phyloP scores from a whole-genome alignment of 768 basidiomycete genomes.

The Galerina marginata region DNA sequence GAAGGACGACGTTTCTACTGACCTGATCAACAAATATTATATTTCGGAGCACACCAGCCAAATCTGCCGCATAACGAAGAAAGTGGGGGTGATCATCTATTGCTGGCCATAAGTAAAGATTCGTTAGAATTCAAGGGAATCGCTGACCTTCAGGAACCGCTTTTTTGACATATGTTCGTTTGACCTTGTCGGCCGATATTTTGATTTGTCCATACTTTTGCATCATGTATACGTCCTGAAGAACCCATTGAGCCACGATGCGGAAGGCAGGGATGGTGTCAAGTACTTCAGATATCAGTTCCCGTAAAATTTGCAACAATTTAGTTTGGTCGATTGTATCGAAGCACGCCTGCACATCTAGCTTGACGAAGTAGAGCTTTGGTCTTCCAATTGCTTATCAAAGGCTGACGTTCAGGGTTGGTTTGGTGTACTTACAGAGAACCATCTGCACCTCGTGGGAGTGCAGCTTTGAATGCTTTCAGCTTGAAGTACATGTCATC shows the following conservation, averaged over 20 bases:
- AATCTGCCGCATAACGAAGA: slow-evolving; percentile 64
- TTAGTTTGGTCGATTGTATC: slow-evolving; percentile 94
- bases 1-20: slow-evolving; percentile 11
- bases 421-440: slow-evolving; percentile 48
- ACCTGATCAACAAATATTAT: slow-evolving; percentile 90
- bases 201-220: slow-evolving; percentile 74
- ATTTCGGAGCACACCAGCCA: slow-evolving; percentile 71
- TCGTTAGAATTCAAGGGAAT: background rate
- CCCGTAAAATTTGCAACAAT: slow-evolving; percentile 75
- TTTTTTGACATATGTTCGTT: slow-evolving; percentile 59
- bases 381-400: slow-evolving; percentile 54
- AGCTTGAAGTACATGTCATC: slow-evolving; percentile 83
- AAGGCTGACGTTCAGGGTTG: background rate
- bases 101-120: background rate
- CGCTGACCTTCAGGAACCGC: slow-evolving; percentile 69
- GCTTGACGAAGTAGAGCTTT: slow-evolving; percentile 92
- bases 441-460: slow-evolving; percentile 48
- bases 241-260: background rate
- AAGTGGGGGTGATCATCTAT: slow-evolving; percentile 83
- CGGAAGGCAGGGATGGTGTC: background rate
- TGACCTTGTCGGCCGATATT: slow-evolving; percentile 58
- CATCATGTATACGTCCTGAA: slow-evolving; percentile 73
- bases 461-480: slow-evolving; percentile 66
- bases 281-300: slow-evolving; percentile 73
- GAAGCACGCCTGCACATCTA: slow-evolving; percentile 96